Base-by-base conservation (phyloP, 345 rosid genomes). In the Eucalyptus caleyi region DNA sequence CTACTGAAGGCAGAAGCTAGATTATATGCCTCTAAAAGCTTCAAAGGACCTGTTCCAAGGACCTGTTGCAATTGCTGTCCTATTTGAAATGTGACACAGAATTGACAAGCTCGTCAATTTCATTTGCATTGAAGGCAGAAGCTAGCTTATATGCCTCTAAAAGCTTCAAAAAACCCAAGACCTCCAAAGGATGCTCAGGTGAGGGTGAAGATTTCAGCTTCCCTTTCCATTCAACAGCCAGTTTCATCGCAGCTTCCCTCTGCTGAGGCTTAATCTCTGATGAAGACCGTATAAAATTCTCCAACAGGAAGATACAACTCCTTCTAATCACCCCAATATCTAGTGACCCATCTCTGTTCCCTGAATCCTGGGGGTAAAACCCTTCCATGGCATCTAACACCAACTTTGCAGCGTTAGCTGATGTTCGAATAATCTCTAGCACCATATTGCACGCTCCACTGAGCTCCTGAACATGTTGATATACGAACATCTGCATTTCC, bases 401-500 rank as follows among this genome's bases (percentile, higher is more conserved):
- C 67, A 95, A 93, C 92, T 91, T 92, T 32, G 93, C 93, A 86
- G 97, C 96, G 56, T 94, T 92, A 21, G 91, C 40, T 32, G 95
- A 93, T 32, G 88, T 51, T 77, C 88, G 51, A 15, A 94, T 65
- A 44, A 92, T 88, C 86, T 8, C 16, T 1, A 60, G n/a, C 26
- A 94, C 90, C 72, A 93, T 91, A 18, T 77, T 32, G 85, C 88
- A 83, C 90, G 91, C 87, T 86, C 81, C 86, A 87, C 88, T 87
- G 72, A 50, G 87, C 87, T 91, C 92, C 87, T 85, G 89, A 77
- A 91, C 30, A 88, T 88, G 90, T 88, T 89, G 93, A 89, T 82
- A 91, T 56, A 93, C 89, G 90, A 94, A 91, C 40, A 94, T 62
- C 89, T 91, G 93, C 91, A 94, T 69, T 14, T 88, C 90, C 88